Base-by-base conservation (phyloP, 2,329 filamentous ascomycete species). In the Diaporthe helianthi region DNA sequence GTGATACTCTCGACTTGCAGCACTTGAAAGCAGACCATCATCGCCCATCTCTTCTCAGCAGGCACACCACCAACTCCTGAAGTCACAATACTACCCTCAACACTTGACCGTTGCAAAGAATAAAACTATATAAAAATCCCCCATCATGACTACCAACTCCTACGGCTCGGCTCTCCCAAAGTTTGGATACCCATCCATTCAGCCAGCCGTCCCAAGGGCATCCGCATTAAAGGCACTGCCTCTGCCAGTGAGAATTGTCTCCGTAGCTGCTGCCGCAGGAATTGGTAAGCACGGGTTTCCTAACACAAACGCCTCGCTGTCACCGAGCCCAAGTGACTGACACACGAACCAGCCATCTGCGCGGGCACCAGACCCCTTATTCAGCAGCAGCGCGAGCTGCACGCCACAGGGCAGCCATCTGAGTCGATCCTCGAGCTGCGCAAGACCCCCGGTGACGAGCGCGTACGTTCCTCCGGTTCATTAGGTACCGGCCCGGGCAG, bases 61-160 rank as follows among this genome's bases (percentile, higher is more conserved):
- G 49, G 13, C 36, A 63, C 58, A 7, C 41, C 58, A 49, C 36
- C 29, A 10, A 63, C 31, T n/a, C n/a, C n/a, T n/a, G n/a, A n/a
- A n/a, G n/a, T n/a, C n/a, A 29, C 41, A 49, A 22, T 10, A 52
- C 61, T 22, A 15, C 17, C 49, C 12, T 15, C 41, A 36, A 38
- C 41, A 63, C 22, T 31, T 44, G 29, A 54, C 47, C 54, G 36
- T 24, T 26, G 24, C 22, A 22, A 22, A 13, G 17, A 49, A 31
- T 10, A 12, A 22, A 6, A 46, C 0, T 8, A 2, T 12, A 68
- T 49, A 61, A 31, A 44, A 69, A 47, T 19, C 33, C 44, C 41
- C 41, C 58, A 63, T 49, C 29, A 71, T 71, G 69, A 71, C 69
- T 46, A 71, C 69, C 69, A 71, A 71, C 67, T 71, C 69, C 8